Evolutionary conservation across 2,329 filamentous ascomycete species (phyloP), one percentile per base, ranked within the genome.

Genomic region (Epichloe amarillans): DNA sequence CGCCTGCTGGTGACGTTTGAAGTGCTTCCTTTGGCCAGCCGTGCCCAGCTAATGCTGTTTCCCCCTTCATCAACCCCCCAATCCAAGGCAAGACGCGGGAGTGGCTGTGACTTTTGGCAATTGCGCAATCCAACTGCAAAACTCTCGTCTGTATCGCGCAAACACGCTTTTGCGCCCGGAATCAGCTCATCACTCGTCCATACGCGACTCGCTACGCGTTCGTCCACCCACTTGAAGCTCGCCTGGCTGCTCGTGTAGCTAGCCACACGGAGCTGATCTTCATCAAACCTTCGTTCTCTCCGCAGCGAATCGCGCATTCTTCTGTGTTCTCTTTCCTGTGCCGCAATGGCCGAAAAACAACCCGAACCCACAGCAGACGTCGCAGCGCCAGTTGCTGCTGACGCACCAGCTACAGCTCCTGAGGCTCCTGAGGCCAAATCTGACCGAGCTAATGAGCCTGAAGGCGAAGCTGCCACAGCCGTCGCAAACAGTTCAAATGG

Each of bases 301-400:
- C 19, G 15, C 36, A 23, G 26, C 50, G n/a, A 46, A 12, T 33
- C 52, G 60, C 57, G 56, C 55, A 59, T 15, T 58, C 51, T 49
- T 52, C 52, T 53, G 50, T 51, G 50, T 26, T 50, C 50, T 35
- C 5, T 21, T 26, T 41, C 12, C 33, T 45, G 46, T 53, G 51
- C 58, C 33, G 61, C 60, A 58, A 71, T 71, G 69, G 65, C 68
- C 50, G 68, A 71, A 52, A 64, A 64, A 56, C 49, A 61, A 46
- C 57, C 57, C 53, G 65, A 69, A 58, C 67, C 68, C 61, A 53
- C 62, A 50, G 55, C 62, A 51, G 65, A 67, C 50, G 62, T 57
- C 51, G 57, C 64, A 47, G 57, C 68, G 52, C 58, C 67, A 45
- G 60, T 57, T 50, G 64, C 65, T 43, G 61, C 64, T 54, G 58